Base-by-base conservation (phyloP, 2,329 filamentous ascomycete genomes). In the Chaetomiaceae sp. region DNA sequence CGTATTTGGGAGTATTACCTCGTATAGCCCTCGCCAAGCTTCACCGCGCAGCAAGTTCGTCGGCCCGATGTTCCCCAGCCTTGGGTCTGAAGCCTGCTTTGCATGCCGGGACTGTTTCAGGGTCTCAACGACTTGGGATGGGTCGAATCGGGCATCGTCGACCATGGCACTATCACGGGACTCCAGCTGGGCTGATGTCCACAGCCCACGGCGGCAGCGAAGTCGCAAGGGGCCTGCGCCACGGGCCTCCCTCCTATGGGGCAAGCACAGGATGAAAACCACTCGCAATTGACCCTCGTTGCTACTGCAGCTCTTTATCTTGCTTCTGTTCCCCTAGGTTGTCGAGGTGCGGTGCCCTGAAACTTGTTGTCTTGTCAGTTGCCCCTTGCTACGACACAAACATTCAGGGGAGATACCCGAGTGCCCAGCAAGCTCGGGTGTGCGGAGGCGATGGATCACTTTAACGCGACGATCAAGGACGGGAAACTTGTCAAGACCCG, bases 401-500 rank as follows among this genome's bases (percentile, higher is more conserved):
- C n/a, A n/a, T n/a, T n/a, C 25, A 27, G 25, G 25, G 25, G 25
- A 10, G 10, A 10, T 10, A 6, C 6, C 10, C 6, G 25, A 6
- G 25, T 27, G 25, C 10, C 25, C 25, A 27, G 10, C 25, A 10
- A 27, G 25, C 10, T 27, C n/a, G 25, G 25, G 10, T 27, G 25
- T 8, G 12, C 30, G 9, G 49, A 37, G 17, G 23, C 6, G 20
- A 72, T 71, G 69, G 67, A 71, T 51, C 66, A 71, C 54, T 69
- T 68, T 61, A 69, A 70, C 48, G 58, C 63, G 8, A 70, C 68
- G 4, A 55, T 71, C 48, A 63, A 66, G 52, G 63, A 67, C 34
- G 68, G 69, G 20, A 62, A 65, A 34, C 58, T 71, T 35, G 64
- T 70, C 44, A 66, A 67, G 31, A 71, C 67, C 0, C 62, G 67